phyloP scores from a whole-genome alignment of 345 rosid genomes.

The Raphanus raphanistrum region DNA sequence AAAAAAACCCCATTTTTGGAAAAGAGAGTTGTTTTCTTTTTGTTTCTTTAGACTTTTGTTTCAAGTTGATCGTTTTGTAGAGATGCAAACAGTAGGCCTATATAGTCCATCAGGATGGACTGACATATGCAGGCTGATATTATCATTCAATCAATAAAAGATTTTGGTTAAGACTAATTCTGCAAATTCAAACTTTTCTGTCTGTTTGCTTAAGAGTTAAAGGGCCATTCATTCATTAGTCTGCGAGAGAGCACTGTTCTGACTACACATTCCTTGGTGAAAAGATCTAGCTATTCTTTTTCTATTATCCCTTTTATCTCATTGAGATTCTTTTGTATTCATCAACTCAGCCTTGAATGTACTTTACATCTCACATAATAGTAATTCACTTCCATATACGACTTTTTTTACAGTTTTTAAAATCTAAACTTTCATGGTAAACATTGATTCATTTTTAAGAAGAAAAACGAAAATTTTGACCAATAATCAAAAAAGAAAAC shows the following conservation, averaged over 20 bases:
- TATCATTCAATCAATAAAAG: not conserved
- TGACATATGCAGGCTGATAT: not conserved
- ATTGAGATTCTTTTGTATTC: not conserved
- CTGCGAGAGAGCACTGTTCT: not conserved
- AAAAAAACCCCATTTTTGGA: constrained; percentile 23
- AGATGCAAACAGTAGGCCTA: not conserved
- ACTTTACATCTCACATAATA: not conserved
- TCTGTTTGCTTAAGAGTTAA: not conserved
- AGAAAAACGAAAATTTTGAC: not conserved
- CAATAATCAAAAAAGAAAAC: not conserved
- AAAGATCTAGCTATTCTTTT: not conserved
- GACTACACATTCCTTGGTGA: not conserved
- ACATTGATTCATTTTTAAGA: too few relatives aligned
- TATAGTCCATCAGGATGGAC: not conserved
- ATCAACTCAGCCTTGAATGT: not conserved
- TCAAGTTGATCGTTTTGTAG: not conserved
- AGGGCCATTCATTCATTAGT: not conserved
- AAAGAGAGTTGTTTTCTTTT: constrained; percentile 10
- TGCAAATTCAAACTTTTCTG: not conserved
- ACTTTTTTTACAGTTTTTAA: too few relatives aligned
- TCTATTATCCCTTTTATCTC: not conserved
- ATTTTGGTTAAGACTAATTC: not conserved
- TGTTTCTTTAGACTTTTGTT: not conserved
- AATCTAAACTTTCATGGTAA: too few relatives aligned
- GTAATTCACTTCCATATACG: not conserved